These are phyloP conservation scores for Hibiscus syriacus DNA, from an alignment of 345 rosid genomes.

Conservation along the genomic window DNA sequence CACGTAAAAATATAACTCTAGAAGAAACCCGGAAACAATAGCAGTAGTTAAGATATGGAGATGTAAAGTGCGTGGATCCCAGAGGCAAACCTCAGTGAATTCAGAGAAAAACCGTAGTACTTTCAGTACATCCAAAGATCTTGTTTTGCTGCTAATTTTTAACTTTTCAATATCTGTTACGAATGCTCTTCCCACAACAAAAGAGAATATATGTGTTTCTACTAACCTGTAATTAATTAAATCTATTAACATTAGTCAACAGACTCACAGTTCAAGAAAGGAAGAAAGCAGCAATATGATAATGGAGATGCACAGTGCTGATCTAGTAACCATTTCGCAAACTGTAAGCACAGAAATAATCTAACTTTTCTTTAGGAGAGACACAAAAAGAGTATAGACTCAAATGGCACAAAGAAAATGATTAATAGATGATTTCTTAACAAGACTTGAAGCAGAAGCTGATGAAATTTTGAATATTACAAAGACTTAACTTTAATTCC, in stretches of 20 bases:
- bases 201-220: slow-evolving; percentile 96
- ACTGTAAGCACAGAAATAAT: not conserved
- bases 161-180: slow-evolving; percentile 96
- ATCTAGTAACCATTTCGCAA: not conserved
- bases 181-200: slow-evolving; percentile 99
- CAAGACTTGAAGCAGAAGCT: not conserved
- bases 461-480: not conserved
- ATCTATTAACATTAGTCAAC: slow-evolving; percentile 26
- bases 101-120: slow-evolving; percentile 76
- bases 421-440: not conserved
- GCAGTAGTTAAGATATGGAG: not conserved
- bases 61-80: slow-evolving; percentile 8
- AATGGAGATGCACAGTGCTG: not conserved
- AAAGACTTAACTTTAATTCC: not conserved
- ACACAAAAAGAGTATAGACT: not conserved
- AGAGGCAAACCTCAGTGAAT: slow-evolving; percentile 58
- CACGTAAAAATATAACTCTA: slow-evolving; percentile 18
- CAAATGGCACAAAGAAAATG: not conserved
- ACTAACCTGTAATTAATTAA: slow-evolving; percentile 74
- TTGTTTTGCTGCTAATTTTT: slow-evolving; percentile 88
- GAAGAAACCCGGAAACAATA: slow-evolving; percentile 10
- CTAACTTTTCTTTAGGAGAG: not conserved
- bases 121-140: slow-evolving; percentile 67
- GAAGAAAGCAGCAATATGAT: slow-evolving; percentile 7
- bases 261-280: slow-evolving; percentile 12